These are phyloP conservation scores for Coleophoma cylindrospora DNA, from an alignment of 2,329 filamentous ascomycete genomes.

Conservation along the genomic window DNA sequence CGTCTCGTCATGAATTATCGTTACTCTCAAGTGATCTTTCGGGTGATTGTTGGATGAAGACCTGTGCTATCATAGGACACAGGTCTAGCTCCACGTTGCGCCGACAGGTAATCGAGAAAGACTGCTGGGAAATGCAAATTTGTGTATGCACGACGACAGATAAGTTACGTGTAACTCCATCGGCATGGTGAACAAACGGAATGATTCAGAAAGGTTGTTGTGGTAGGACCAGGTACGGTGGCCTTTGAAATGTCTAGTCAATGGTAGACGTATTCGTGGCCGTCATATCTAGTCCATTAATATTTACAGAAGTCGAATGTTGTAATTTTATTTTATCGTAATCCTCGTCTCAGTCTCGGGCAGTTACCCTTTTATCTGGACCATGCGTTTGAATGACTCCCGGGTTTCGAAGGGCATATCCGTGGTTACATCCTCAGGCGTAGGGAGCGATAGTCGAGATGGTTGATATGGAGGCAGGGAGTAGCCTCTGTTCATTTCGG, in stretches of 20 bases:
- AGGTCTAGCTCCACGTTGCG: background rate
- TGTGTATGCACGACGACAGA: constrained; percentile 6
- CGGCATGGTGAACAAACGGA: constrained; percentile 9
- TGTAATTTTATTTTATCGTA: constrained; percentile 10
- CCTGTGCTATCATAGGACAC: background rate
- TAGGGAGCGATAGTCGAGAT: constrained; percentile 19
- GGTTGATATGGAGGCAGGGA: constrained; percentile 29
- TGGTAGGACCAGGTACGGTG: constrained; percentile 17
- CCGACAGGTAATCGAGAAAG: background rate
- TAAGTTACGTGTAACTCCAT: constrained; percentile 5
- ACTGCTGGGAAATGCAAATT: constrained; percentile 8
- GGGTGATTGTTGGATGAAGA: constrained; percentile 8
- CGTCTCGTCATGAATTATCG: constrained; percentile 23
- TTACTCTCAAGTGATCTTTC: constrained; percentile 11
- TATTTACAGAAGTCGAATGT: constrained; percentile 22
- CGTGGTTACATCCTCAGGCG: constrained; percentile 14
- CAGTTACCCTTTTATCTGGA: constrained; percentile 20
- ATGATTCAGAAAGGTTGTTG: constrained; percentile 14
- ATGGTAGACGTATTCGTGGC: constrained; percentile 9
- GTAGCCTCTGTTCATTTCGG: constrained; percentile 62
- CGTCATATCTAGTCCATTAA: constrained; percentile 23
- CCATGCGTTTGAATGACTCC: constrained; percentile 21
- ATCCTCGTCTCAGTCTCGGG: background rate
- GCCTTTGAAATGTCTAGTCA: constrained; percentile 17
- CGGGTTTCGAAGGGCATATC: constrained; percentile 17